Base-by-base conservation (phyloP, 495 filamentous ascomycete genomes). In the Aspergillus baeticus region DNA sequence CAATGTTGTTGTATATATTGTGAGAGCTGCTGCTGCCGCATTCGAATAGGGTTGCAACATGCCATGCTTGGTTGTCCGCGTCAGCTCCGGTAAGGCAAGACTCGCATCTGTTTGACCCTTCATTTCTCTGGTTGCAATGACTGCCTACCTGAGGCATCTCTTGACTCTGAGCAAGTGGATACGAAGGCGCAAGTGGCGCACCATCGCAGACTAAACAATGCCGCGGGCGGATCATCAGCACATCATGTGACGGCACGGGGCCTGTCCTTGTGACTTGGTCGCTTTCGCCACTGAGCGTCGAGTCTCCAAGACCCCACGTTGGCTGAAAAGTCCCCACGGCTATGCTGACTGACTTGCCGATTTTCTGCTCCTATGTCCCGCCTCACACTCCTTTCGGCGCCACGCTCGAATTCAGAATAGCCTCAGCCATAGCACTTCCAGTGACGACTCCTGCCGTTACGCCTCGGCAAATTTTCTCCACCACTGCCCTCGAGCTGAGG, bases 221-320 rank as follows among this genome's bases (percentile, higher is more conserved):
- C 51, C 58, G 58, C 52, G 42, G 42, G 51, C 51, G 56, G 56
- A 49, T 50, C 56, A 38, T 56, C 59, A 48, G 54, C 57, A 57
- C 60, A 59, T 65, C 63, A 65, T 65, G 63, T 65, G 63, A 65
- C 55, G 38, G 45, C 44, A 43, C 38, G 51, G 26, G 44, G 31
- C n/a, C 52, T 53, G 57, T 48, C 51, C 63, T 65, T 60, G 63
- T 65, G 63, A 65, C 63, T 57, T 54, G 33, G 20, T 47, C 22
- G 37, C 22, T 36, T 55, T 62, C 26, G 59, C 59, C 58, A 60
- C 58, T 35, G 20, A 29, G 26, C 4, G 8, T 29, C 26, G 26
- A 29, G 26, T 29, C 26, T 29, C 26, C 26, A 29, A 29, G 8
- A 29, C 26, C 26, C 26, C 26, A 29, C 26, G 26, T 29, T 29